Evolutionary conservation across 2,329 filamentous ascomycete genomes (phyloP).

Genomic region (Neoscytalidium dimidiatum): DNA sequence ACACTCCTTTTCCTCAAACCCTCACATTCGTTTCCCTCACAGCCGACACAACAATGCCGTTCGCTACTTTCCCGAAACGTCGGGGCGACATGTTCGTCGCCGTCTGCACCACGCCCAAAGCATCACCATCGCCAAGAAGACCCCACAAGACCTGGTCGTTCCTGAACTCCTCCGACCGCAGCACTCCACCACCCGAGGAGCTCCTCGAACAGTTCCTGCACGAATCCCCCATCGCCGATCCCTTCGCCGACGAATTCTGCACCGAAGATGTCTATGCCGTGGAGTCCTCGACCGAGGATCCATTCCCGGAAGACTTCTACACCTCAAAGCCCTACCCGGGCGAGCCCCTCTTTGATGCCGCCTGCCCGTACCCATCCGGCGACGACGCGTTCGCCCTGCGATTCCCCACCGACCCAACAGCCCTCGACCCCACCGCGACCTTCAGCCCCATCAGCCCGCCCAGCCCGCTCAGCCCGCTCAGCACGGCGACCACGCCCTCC

Average conservation of each 20-base stretch:
- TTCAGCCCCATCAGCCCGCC: background rate
- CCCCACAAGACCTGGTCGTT: conserved; percentile 3
- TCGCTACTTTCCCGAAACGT: background rate
- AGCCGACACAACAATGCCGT: background rate
- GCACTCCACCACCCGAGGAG: background rate
- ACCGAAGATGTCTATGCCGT: no score
- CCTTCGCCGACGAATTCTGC: background rate
- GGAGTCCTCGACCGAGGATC: background rate
- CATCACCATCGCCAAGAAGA: background rate
- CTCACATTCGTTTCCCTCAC: background rate
- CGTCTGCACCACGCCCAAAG: background rate
- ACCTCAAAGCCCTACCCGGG: no score
- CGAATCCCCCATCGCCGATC: background rate
- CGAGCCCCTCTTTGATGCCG: background rate
- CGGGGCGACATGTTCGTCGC: conserved; percentile 1
- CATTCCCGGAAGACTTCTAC: background rate
- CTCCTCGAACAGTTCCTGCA: background rate
- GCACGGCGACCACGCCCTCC: no score
- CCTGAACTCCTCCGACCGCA: background rate
- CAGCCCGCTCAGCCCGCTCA: background rate
- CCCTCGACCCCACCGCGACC: background rate
- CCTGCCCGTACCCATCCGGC: background rate
- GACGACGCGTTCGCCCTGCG: no score
- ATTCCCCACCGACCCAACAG: background rate
- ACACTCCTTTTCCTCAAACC: background rate